These are phyloP conservation scores for Fusarium marasasianum DNA, from an alignment of 2,329 filamentous ascomycete species.

Conservation along the genomic window DNA sequence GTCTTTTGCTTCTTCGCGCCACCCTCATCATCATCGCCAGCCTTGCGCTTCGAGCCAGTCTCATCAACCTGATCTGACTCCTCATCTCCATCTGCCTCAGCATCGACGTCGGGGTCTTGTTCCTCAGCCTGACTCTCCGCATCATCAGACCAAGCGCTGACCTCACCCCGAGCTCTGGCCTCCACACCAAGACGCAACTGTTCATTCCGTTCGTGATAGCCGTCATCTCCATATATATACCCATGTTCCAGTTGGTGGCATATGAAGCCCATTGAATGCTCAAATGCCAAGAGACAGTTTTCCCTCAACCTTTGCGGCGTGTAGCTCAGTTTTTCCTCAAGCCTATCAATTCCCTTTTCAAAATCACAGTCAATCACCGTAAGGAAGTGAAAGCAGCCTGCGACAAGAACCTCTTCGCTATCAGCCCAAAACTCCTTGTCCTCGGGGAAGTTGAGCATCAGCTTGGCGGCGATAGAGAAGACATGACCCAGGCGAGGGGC, in stretches of 20 bases:
- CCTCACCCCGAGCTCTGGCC: neutral
- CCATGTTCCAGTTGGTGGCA: neutral
- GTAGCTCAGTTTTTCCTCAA: neutral
- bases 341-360: neutral
- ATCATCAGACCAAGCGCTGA: neutral
- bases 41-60: neutral
- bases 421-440: neutral
- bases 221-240: neutral
- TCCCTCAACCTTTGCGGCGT: neutral
- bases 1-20: neutral
- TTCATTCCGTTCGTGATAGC: neutral
- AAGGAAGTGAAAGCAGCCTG: neutral
- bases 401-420: neutral
- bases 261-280: rapidly evolving
- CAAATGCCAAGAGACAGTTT: neutral
- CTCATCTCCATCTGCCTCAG: neutral
- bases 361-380: neutral
- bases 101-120: neutral
- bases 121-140: neutral
- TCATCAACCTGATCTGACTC: neutral
- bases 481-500: neutral
- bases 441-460: neutral
- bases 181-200: neutral
- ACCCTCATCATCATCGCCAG: rapidly evolving
- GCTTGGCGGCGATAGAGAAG: neutral